phyloP scores from a whole-genome alignment of 306 rosid genomes.

The Prunus armeniaca region DNA sequence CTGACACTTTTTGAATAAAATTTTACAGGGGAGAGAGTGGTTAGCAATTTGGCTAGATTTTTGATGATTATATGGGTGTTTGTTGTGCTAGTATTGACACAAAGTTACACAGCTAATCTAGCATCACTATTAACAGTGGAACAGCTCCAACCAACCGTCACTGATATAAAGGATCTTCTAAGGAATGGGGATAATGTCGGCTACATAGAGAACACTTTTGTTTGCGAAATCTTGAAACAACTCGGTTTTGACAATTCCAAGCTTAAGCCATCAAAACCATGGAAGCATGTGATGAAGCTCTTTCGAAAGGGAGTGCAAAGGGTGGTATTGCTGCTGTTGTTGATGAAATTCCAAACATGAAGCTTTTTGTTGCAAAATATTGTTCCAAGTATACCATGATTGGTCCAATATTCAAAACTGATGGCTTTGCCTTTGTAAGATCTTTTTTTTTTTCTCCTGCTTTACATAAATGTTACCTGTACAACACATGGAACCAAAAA shows the following conservation, averaged over 20 bases:
- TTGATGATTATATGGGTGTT: conserved; percentile 66
- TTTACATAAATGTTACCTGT: neutral
- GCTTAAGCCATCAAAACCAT: conserved; percentile 17
- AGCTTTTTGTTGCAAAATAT: conserved; percentile 23
- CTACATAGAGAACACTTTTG: conserved; percentile 41
- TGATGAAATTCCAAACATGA: conserved; percentile 30
- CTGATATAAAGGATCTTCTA: conserved; percentile 34
- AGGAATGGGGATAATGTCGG: conserved; percentile 45
- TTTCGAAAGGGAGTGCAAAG: conserved; percentile 26
- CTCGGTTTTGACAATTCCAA: conserved; percentile 32
- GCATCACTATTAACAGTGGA: conserved; percentile 56
- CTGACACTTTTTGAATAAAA: too few species aligned
- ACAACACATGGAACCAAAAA: too few species aligned
- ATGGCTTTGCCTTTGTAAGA: conserved; percentile 47
- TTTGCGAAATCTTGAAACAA: conserved; percentile 25
- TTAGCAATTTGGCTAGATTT: conserved; percentile 58
- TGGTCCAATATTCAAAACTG: conserved; percentile 22
- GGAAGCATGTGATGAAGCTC: conserved; percentile 13
- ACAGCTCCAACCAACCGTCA: conserved; percentile 38
- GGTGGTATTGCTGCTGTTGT: conserved; percentile 41
- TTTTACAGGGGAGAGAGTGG: conserved; percentile 46
- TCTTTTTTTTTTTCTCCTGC: neutral
- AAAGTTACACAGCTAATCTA: conserved; percentile 69
- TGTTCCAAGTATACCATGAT: conserved; percentile 37
- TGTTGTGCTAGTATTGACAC: conserved; percentile 53